Base-by-base conservation (phyloP, 1,139 yeast genomes). In the Pichia sorboxylosa region DNA sequence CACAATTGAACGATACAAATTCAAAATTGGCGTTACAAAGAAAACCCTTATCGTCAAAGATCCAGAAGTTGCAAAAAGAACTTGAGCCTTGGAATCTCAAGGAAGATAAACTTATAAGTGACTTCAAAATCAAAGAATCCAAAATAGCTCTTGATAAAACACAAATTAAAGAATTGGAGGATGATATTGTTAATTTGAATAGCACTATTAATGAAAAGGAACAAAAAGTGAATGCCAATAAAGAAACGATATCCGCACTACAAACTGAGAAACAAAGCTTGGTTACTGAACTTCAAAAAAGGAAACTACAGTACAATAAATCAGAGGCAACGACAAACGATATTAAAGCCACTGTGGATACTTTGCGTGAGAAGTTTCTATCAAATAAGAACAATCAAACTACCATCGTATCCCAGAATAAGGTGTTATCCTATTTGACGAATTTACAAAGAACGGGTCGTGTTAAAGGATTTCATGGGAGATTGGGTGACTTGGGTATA, bases 401-500 rank as follows among this genome's bases (percentile, higher is more conserved):
- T n/a, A n/a, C n/a, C n/a, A 11, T 23, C 13, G 76, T 78, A 45
- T 80, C 83, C 38, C 82, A 80, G 48, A 81, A 71, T 44, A 71
- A 74, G 38, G 94, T 90, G 8, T 61, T 87, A 16, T 52, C 73
- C 0, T 82, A 90, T 15, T 63, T 92, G 38, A 60, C 66, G 38
- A 69, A 80, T 42, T 59, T 90, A 28, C 77, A 78, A 34, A 74
- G 76, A 37, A 69, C 93, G 3, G 97, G 97, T 10, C 69, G 96
- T 50, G 71, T 92, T 25, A 63, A 64, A 13, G 98, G 97, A 0
- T 84, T 87, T 45, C 68, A 82, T 51, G 98, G 97, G 0, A 64
- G 96, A 37, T 59, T 92, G 14, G 99, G 98, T 13, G 94, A 83
- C 44, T 61, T 92, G 31, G 99, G 96, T 13, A 67, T 71, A 1